These are phyloP conservation scores for Physcomitrellopsis africana DNA, from an alignment of 225 moss, liverwort and hornwort genomes.

Conservation along the genomic window DNA sequence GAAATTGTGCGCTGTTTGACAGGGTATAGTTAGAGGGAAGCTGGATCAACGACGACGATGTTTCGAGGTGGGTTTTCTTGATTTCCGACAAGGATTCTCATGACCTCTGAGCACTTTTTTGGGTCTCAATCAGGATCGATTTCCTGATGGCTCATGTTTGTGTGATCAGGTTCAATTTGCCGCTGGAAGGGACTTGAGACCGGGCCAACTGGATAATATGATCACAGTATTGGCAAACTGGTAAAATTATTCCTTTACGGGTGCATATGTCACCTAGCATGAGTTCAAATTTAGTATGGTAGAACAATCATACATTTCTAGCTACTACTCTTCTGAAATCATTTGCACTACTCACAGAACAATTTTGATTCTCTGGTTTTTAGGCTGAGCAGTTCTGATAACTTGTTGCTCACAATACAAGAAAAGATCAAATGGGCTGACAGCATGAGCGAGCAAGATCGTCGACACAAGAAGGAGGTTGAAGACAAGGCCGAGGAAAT, in stretches of 20 bases:
- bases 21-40: conserved; percentile 96
- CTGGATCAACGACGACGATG: conserved; percentile 93
- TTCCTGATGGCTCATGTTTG: conserved; percentile 28
- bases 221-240: conserved; percentile 76
- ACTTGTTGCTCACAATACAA: conserved; percentile 86
- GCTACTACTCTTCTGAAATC: background rate
- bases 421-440: conserved; percentile 98
- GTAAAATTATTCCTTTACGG: conserved; percentile 28
- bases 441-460: conserved; percentile 91
- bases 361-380: conserved; percentile 4
- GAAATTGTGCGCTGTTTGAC: conserved; percentile 24
- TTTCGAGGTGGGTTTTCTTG: conserved; percentile 63
- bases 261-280: too few relatives aligned
- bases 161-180: conserved; percentile 85
- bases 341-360: conserved; percentile 15
- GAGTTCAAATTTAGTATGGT: too few relatives aligned
- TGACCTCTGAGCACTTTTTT: background rate
- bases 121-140: background rate
- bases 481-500: conserved; percentile 93
- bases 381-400: conserved; percentile 89
- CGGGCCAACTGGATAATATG: conserved; percentile 90
- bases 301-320: background rate
- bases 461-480: conserved; percentile 94
- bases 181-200: conserved; percentile 93
- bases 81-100: background rate